A percentile compares a stretch with the other conserved stretches of the same genome.
Conservation (phyloP, 148 eudicot genomes). For the Rhododendron simsii region DNA sequence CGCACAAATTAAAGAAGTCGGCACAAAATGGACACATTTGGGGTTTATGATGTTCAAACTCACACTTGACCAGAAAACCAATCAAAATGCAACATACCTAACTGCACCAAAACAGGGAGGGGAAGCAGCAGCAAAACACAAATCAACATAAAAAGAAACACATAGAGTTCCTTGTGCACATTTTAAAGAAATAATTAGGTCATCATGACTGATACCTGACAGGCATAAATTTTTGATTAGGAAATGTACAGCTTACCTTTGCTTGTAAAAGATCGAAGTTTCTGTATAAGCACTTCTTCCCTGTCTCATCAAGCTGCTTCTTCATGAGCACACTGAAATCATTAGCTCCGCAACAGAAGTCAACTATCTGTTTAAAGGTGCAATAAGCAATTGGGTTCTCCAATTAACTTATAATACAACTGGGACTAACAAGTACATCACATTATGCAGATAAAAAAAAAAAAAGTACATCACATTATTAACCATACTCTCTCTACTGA, state of each 20-base stretch:
- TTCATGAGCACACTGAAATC: conserved; percentile 85
- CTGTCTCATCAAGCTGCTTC: conserved; percentile 64
- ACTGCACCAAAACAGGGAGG: neutral
- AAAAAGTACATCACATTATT: neutral
- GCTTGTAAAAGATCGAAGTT: conserved; percentile 74
- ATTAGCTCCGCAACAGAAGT: conserved; percentile 95
- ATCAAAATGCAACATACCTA: neutral
- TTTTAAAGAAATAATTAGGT: neutral
- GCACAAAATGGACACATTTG: neutral
- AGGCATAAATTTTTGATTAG: neutral
- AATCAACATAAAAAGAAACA: neutral
- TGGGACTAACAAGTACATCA: neutral
- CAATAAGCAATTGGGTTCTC: conserved; percentile 8
- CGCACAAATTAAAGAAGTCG: neutral
- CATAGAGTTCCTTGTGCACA: neutral
- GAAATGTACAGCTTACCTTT: conserved; percentile 42
- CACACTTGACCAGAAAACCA: neutral
- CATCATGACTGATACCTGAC: neutral
- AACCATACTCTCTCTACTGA: too few relatives aligned
- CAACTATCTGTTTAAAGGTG: conserved; percentile 67
- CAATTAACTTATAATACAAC: conserved; percentile 1
- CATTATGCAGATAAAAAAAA: too few relatives aligned
- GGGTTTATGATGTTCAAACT: neutral
- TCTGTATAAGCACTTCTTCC: conserved; percentile 64
- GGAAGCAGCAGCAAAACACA: neutral